Conservation (phyloP, 768 basidiomycete species). For the Pleurotus sapidus region DNA sequence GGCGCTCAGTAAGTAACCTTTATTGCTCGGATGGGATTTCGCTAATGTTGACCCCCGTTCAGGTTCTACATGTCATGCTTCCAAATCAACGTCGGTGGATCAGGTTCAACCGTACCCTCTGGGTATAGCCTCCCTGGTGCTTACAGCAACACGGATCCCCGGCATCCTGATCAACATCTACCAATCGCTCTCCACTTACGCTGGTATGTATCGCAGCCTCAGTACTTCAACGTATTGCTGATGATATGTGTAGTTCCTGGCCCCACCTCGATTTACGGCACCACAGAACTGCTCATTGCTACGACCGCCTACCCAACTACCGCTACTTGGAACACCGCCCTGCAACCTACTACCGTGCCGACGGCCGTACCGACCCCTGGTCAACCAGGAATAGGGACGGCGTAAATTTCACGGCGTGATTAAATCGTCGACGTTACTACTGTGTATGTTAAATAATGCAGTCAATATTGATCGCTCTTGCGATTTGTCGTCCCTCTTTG, state of each 20-base stretch:
- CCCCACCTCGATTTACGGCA: slow-evolving; percentile 37
- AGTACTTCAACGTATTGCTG: not conserved
- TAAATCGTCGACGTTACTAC: too few species aligned
- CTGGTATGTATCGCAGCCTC: slow-evolving; percentile 22
- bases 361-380: slow-evolving; percentile 25
- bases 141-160: slow-evolving; percentile 34
- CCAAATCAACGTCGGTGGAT: slow-evolving; percentile 33
- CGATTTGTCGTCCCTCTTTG: too few species aligned
- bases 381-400: slow-evolving; percentile 11
- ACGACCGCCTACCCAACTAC: slow-evolving; percentile 41
- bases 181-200: slow-evolving; percentile 35
- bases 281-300: slow-evolving; percentile 35
- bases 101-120: slow-evolving; percentile 31
- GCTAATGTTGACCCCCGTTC: not conserved
- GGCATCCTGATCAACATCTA: slow-evolving; percentile 49
- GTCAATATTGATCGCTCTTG: too few species aligned
- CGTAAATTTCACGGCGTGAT: not conserved
- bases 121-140: slow-evolving; percentile 43
- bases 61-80: slow-evolving; percentile 45
- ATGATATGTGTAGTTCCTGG: slow-evolving; percentile 35
- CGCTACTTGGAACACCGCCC: slow-evolving; percentile 48
- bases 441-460: too few species aligned
- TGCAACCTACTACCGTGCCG: slow-evolving; percentile 43
- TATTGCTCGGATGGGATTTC: not conserved
- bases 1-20: slow-evolving; percentile 30